Percentiles rank a stretch among this genome's conserved stretches.
Evolutionary conservation across 129 eudicot species (phyloP).

Genomic region (Chrysanthemum makinoi): DNA sequence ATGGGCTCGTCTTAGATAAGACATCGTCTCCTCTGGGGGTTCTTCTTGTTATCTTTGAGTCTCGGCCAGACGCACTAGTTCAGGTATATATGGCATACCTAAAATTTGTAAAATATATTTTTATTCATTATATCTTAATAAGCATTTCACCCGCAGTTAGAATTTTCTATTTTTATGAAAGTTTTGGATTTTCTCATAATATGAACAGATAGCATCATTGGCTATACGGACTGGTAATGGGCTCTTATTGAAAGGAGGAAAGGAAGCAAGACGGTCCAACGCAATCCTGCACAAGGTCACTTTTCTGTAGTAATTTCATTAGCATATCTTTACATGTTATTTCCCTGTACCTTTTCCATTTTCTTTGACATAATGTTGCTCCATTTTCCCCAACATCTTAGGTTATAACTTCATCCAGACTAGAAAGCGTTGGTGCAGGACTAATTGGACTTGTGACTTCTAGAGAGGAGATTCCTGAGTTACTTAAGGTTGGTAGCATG

Average conservation of each 20-base stretch:
- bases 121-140: neutral
- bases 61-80: conserved; percentile 96
- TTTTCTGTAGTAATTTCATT: neutral
- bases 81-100: conserved; percentile 29
- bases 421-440: conserved; percentile 65
- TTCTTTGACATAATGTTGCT: neutral
- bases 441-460: conserved; percentile 90
- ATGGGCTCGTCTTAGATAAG: conserved; percentile 80
- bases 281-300: conserved; percentile 87
- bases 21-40: conserved; percentile 92
- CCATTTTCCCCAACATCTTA: conserved; percentile 15
- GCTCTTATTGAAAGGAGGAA: conserved; percentile 90
- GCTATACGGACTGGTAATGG: conserved; percentile 97
- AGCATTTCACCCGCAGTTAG: conserved; percentile 7
- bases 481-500: conserved; percentile 66
- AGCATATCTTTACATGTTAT: neutral
- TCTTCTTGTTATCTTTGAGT: conserved; percentile 91
- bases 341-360: neutral
- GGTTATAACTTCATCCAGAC: conserved; percentile 87
- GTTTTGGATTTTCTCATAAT: neutral
- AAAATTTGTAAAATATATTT: neutral
- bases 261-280: conserved; percentile 89
- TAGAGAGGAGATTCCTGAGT: conserved; percentile 93
- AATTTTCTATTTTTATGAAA: neutral
- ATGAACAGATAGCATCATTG: conserved; percentile 81